Evolutionary conservation across 1,139 yeast species (phyloP).

Genomic region (Geotrichum histeridarum): DNA sequence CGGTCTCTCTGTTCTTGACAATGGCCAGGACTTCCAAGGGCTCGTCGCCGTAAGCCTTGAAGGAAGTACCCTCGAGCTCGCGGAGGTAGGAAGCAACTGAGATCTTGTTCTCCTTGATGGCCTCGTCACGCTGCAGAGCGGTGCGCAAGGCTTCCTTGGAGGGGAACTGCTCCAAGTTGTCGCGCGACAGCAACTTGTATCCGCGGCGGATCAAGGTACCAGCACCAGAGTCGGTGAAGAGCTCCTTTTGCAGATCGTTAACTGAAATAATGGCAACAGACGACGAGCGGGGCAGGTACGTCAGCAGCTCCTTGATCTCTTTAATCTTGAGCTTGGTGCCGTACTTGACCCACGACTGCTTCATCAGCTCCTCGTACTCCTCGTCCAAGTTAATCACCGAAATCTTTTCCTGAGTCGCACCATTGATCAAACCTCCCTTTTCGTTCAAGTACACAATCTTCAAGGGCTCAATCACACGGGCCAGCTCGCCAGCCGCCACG

Average conservation of each 20-base stretch:
- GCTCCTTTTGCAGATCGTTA: constrained; percentile 89
- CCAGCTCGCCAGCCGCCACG: constrained; percentile 97
- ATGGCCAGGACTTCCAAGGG: constrained; percentile 92
- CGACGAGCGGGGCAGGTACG: constrained; percentile 91
- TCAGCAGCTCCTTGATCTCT: constrained; percentile 90
- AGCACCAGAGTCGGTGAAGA: constrained; percentile 97
- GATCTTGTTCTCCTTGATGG: constrained; percentile 44
- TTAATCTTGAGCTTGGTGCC: constrained; percentile 96
- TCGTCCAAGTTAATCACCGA: constrained; percentile 90
- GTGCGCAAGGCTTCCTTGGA: constrained; percentile 70
- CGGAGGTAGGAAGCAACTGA: constrained; percentile 82
- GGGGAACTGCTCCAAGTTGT: constrained; percentile 59
- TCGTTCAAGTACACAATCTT: constrained; percentile 94
- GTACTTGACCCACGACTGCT: constrained; percentile 96
- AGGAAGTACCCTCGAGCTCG: constrained; percentile 54
- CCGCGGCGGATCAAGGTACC: constrained; percentile 98
- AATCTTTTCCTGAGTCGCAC: constrained; percentile 84
- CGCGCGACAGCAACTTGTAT: constrained; percentile 71
- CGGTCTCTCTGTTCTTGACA: constrained; percentile 46
- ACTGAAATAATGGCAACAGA: constrained; percentile 97
- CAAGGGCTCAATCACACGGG: constrained; percentile 93
- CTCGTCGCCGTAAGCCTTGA: constrained; percentile 89
- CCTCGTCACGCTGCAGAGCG: constrained; percentile 63
- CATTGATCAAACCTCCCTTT: constrained; percentile 95
- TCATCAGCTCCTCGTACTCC: constrained; percentile 85